These are phyloP conservation scores for Rehmannia glutinosa DNA, from an alignment of 257 asterid species.

Conservation along the genomic window DNA sequence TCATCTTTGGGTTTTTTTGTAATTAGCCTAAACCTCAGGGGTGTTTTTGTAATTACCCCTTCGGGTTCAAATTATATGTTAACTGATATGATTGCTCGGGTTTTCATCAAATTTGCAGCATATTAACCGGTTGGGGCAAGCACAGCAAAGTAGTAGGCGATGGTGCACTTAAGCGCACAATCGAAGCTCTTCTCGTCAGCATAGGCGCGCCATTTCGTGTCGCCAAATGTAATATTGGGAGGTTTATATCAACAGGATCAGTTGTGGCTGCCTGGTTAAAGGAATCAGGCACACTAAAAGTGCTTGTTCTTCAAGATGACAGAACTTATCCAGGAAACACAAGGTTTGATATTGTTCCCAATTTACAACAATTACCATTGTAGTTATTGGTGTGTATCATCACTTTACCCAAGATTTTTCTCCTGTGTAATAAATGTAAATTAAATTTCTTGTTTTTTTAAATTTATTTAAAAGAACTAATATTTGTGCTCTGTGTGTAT, in stretches of 20 bases:
- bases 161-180: conserved; percentile 65
- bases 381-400: conserved; percentile 25
- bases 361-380: conserved; percentile 41
- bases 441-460: not conserved
- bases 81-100: not conserved
- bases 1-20: too few relatives aligned
- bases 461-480: not conserved
- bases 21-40: too few relatives aligned
- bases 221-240: conserved; percentile 81
- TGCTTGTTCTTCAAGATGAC: conserved; percentile 76
- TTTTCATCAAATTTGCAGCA: conserved; percentile 39
- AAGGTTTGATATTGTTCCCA: conserved; percentile 30
- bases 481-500: too few relatives aligned
- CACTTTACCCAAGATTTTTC: not conserved
- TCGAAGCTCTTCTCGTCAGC: conserved; percentile 72
- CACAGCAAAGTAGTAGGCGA: conserved; percentile 95
- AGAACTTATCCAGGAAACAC: conserved; percentile 31
- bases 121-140: conserved; percentile 98
- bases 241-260: conserved; percentile 73
- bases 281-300: conserved; percentile 72
- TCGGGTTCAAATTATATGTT: too few relatives aligned
- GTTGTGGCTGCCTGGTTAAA: conserved; percentile 83
- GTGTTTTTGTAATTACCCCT: too few relatives aligned
- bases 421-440: conserved; percentile 28
- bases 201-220: conserved; percentile 83